Evolutionary conservation across 148 eudicot genomes (phyloP).

Genomic region (Nepenthes gracilis): DNA sequence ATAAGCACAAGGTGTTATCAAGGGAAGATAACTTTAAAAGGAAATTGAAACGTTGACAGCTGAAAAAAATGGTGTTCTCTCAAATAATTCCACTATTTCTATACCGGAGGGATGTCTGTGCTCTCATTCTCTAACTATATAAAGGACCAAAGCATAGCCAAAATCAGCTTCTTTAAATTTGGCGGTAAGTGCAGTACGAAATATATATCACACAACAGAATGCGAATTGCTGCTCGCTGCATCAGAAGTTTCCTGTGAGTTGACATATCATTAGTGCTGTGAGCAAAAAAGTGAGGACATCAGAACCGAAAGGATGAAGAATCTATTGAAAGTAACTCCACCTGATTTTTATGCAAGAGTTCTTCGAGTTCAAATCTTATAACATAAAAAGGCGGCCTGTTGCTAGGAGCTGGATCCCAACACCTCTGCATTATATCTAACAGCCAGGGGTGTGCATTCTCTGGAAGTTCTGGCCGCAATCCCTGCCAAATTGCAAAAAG

Average conservation of each 20-base stretch:
- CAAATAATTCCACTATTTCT: too few species aligned
- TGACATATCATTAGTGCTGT: not conserved
- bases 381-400: conserved; percentile 58
- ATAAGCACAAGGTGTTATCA: too few species aligned
- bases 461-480: conserved; percentile 72
- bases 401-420: conserved; percentile 56
- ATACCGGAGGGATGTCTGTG: too few species aligned
- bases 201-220: too few species aligned
- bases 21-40: too few species aligned
- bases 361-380: conserved; percentile 61
- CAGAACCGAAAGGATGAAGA: not conserved
- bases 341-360: conserved; percentile 49
- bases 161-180: too few species aligned
- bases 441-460: conserved; percentile 51
- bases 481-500: conserved; percentile 35
- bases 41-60: too few species aligned
- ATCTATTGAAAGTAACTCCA: conserved; percentile 6
- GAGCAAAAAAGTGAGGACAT: not conserved
- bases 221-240: not conserved
- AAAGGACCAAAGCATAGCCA: too few species aligned
- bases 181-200: too few species aligned
- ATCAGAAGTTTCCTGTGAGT: not conserved
- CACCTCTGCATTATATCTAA: conserved; percentile 65
- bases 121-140: too few species aligned
- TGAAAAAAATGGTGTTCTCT: too few species aligned